Evolutionary conservation across 2,329 filamentous ascomycete species (phyloP).

Genomic region (Plenodomus tracheiphilus): DNA sequence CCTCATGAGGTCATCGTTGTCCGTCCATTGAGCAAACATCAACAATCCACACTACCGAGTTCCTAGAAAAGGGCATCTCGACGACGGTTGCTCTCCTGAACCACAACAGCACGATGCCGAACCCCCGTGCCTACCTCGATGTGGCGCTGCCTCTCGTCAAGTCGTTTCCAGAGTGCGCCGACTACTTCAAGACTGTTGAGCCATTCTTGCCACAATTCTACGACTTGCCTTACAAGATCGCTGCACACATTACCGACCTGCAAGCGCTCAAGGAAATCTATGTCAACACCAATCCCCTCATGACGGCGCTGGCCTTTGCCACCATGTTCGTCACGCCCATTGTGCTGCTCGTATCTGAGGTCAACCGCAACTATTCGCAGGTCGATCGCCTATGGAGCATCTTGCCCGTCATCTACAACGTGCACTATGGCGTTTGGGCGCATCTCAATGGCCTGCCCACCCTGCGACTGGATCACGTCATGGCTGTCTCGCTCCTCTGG

Average conservation of each 20-base stretch:
- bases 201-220: conserved; percentile 73
- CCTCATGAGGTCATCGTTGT: conserved; percentile 33
- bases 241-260: conserved; percentile 62
- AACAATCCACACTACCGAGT: background rate
- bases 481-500: conserved; percentile 75
- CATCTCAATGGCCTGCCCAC: conserved; percentile 72
- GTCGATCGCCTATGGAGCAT: conserved; percentile 92
- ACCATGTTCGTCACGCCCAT: conserved; percentile 69
- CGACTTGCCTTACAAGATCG: conserved; percentile 48
- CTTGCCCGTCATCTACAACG: conserved; percentile 82
- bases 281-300: conserved; percentile 80
- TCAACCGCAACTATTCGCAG: conserved; percentile 96
- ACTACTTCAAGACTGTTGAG: conserved; percentile 73
- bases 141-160: conserved; percentile 69
- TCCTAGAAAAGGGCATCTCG: conserved; percentile 2
- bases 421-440: conserved; percentile 83
- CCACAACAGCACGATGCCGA: conserved; percentile 48
- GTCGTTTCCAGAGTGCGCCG: conserved; percentile 72
- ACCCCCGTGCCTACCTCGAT: conserved; percentile 27
- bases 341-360: conserved; percentile 76
- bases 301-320: conserved; percentile 73
- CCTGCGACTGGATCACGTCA: conserved; percentile 70
- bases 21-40: conserved; percentile 3
- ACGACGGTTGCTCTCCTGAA: background rate
- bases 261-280: conserved; percentile 73